Evolutionary conservation across 176 grass and related monocot species (phyloP).

Genomic region (Cocos nucifera): DNA sequence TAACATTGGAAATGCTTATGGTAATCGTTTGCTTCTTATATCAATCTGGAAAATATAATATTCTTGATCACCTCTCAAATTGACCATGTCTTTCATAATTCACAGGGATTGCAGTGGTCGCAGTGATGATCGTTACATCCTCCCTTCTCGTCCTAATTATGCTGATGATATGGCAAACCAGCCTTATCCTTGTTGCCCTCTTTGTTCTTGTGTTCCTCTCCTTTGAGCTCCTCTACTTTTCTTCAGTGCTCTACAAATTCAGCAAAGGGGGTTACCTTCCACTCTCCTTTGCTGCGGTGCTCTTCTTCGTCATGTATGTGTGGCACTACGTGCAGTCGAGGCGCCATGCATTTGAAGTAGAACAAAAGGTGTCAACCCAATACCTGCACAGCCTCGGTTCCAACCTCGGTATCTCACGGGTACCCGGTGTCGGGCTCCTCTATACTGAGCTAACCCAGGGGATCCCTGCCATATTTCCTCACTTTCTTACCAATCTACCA

Average conservation of each 20-base stretch:
- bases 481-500: slow-evolving; percentile 47
- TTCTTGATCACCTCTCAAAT: background rate
- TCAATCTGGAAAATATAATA: background rate
- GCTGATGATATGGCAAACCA: slow-evolving; percentile 69
- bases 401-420: slow-evolving; percentile 20
- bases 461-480: slow-evolving; percentile 52
- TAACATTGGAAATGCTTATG: slow-evolving; percentile 63
- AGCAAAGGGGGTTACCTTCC: slow-evolving; percentile 54
- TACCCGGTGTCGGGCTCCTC: slow-evolving; percentile 51
- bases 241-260: slow-evolving; percentile 55
- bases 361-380: slow-evolving; percentile 22
- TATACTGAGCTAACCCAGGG: slow-evolving; percentile 70
- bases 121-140: slow-evolving; percentile 58
- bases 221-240: slow-evolving; percentile 53
- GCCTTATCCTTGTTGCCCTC: slow-evolving; percentile 24
- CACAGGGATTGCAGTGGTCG: slow-evolving; percentile 60
- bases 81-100: background rate
- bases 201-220: slow-evolving; percentile 40
- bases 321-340: slow-evolving; percentile 30
- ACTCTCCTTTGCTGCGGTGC: slow-evolving; percentile 22
- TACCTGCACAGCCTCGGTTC: slow-evolving; percentile 21
- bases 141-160: slow-evolving; percentile 58
- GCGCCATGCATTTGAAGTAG: slow-evolving; percentile 23
- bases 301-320: slow-evolving; percentile 32
- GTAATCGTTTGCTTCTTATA: slow-evolving; percentile 1